A percentile compares a stretch with the other conserved stretches of the same genome.
phyloP scores from a whole-genome alignment of 2,329 filamentous ascomycete genomes.

The Alternaria consortialis region DNA sequence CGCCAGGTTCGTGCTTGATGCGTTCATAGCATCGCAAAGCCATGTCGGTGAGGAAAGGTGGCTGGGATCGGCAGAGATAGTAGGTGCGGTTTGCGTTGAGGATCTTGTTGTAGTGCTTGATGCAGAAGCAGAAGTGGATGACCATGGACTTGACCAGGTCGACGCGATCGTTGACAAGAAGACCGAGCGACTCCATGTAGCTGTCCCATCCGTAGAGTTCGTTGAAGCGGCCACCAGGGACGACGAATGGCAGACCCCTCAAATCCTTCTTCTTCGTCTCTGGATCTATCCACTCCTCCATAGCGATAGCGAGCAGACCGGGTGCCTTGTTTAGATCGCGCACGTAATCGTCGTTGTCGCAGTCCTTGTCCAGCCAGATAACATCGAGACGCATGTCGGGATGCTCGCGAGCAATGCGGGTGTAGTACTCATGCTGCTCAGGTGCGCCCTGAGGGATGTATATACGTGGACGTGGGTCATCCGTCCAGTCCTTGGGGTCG shows the following conservation, averaged over 20 bases:
- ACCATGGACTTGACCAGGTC: slow-evolving; percentile 95
- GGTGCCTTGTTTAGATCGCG: slow-evolving; percentile 86
- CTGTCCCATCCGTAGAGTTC: slow-evolving; percentile 99
- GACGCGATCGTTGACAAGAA: slow-evolving; percentile 84
- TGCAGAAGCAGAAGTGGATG: slow-evolving; percentile 95
- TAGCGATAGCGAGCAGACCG: slow-evolving; percentile 87
- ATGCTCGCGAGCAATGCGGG: slow-evolving; percentile 75
- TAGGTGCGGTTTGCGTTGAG: slow-evolving; percentile 96
- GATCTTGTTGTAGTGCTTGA: slow-evolving; percentile 98
- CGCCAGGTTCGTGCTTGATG: slow-evolving; percentile 84
- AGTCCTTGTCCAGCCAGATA: slow-evolving; percentile 72
- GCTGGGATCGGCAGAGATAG: slow-evolving; percentile 92
- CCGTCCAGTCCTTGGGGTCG: slow-evolving; percentile 96
- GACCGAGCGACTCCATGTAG: slow-evolving; percentile 95
- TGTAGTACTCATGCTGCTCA: slow-evolving; percentile 91
- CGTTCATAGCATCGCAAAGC: slow-evolving; percentile 90
- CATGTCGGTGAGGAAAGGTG: slow-evolving; percentile 98
- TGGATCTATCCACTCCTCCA: slow-evolving; percentile 76
- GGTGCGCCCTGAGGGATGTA: slow-evolving; percentile 87
- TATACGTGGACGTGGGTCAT: slow-evolving; percentile 86
- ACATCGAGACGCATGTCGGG: slow-evolving; percentile 92
- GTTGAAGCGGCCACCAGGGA: slow-evolving; percentile 96
- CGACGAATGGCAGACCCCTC: slow-evolving; percentile 89
- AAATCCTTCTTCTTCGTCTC: slow-evolving; percentile 75
- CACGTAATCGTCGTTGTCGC: slow-evolving; percentile 82